Evolutionary conservation across 208 protist species (phyloP).

Genomic region (Leishmania guyanensis): DNA sequence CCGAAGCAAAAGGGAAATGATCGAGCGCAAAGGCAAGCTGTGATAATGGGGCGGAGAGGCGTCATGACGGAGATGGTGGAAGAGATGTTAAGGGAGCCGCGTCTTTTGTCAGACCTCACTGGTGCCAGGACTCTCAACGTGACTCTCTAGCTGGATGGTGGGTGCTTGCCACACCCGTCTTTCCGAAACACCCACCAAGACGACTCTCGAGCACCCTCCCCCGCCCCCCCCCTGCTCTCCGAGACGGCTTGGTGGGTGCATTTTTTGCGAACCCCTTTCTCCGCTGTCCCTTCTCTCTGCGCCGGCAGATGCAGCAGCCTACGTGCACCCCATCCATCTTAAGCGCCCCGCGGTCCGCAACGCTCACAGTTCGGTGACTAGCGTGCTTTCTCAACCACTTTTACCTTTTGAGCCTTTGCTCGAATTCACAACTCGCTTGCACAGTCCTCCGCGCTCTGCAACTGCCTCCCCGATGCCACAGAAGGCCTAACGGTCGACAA

Average conservation of each 20-base stretch:
- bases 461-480: slow-evolving; percentile 4
- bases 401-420: not conserved
- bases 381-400: not conserved
- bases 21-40: not conserved
- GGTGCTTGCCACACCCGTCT: not conserved
- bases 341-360: not conserved
- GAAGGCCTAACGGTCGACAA: slow-evolving; percentile 6
- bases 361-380: not conserved
- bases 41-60: not conserved
- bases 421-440: not conserved
- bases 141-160: not conserved
- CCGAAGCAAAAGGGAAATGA: not conserved
- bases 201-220: not conserved
- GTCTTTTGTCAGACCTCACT: not conserved
- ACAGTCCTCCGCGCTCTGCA: not conserved
- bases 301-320: too few species aligned
- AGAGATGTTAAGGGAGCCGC: not conserved
- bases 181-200: not conserved
- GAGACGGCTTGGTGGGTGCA: too few species aligned
- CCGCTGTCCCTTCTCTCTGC: too few species aligned
- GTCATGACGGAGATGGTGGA: too few species aligned
- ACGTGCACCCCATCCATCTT: too few species aligned
- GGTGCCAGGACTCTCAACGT: not conserved
- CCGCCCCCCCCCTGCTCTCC: not conserved
- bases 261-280: too few species aligned